Evolutionary conservation across 768 basidiomycete genomes (phyloP), one percentile per base, ranked within the genome.

Genomic region (Xerocomus spinulosus): DNA sequence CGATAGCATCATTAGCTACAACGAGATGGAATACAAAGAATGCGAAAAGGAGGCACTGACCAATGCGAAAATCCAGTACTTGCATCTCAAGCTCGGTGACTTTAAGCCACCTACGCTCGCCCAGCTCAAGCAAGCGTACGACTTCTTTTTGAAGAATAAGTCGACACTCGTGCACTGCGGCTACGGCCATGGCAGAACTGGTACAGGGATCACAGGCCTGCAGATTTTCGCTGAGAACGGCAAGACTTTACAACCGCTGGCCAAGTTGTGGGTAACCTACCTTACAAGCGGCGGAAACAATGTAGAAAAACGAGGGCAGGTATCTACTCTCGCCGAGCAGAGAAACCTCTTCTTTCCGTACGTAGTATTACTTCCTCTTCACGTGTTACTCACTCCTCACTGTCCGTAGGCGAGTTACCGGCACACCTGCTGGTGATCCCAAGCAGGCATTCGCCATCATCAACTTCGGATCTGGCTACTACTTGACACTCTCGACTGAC

Each of bases 1-100:
- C 35, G 34, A 62, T 25, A 48, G 58, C 45, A 53, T 62, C 44
- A 57, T 59, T 29, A 57, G 52, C 35, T 55, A 53, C 46, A 62
- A 62, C 35, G 37, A 53, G 15, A 25, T 37, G 20, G 37, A 48
- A 14, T 62, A 62, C 42, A 45, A 12, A 0, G 21, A 30, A 8
- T 38, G 1, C 26, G 55, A 54, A 32, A 44, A 46, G 25, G 28
- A 36, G 18, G 44, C 37, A 13, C 23, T 62, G 35, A 32, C 33
- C 3, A 26, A 26, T 2, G 51, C 48, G 3, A 30, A 4, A 9
- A 63, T 63, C 39, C 30, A 25, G 2, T 60, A 55, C 44, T 17
- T 44, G 41, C 58, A 57, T 42, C 41, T 63, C 46, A 44, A 48
- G 23, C 56, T 62, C 9, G 40, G 34, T 10, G 61, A 62, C 48